Evolutionary conservation across 228 moss, liverwort and hornwort genomes (phyloP).

Genomic region (Sphagnum fallax): DNA sequence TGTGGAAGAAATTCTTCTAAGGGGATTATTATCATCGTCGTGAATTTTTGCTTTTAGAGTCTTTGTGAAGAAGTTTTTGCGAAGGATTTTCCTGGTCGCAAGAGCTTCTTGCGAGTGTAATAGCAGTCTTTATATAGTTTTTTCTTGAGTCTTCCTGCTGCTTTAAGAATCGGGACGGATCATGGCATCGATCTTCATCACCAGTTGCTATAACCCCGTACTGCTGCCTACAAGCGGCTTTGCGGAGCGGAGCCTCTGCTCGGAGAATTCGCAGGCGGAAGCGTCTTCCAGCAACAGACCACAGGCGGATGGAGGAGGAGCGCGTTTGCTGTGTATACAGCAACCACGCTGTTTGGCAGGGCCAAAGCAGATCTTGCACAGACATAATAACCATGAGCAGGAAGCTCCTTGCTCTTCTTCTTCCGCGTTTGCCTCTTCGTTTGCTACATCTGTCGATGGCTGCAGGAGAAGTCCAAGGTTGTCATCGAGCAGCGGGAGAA

Average conservation of each 20-base stretch:
- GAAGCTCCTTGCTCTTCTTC: not conserved
- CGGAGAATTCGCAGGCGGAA: constrained; percentile 45
- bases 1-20: no score
- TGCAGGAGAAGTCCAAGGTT: no score
- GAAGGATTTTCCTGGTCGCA: no score
- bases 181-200: constrained; percentile 33
- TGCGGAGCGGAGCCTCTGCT: constrained; percentile 24
- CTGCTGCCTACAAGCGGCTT: constrained; percentile 21
- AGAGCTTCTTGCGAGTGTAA: no score
- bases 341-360: no score
- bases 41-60: no score
- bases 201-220: not conserved
- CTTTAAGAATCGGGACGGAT: no score
- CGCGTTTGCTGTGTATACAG: no score
- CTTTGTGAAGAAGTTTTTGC: no score
- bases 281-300: constrained; percentile 29
- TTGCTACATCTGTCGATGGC: constrained; percentile 17
- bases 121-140: no score
- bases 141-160: no score
- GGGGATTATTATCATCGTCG: no score
- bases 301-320: constrained; percentile 8
- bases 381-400: constrained; percentile 11
- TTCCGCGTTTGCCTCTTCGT: constrained; percentile 13
- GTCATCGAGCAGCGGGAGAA: constrained; percentile 57
- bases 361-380: constrained; percentile 11